Evolutionary conservation across 2,329 filamentous ascomycete species (phyloP), one percentile per base, ranked within the genome.

Genomic region (Stagonosporopsis vannaccii): DNA sequence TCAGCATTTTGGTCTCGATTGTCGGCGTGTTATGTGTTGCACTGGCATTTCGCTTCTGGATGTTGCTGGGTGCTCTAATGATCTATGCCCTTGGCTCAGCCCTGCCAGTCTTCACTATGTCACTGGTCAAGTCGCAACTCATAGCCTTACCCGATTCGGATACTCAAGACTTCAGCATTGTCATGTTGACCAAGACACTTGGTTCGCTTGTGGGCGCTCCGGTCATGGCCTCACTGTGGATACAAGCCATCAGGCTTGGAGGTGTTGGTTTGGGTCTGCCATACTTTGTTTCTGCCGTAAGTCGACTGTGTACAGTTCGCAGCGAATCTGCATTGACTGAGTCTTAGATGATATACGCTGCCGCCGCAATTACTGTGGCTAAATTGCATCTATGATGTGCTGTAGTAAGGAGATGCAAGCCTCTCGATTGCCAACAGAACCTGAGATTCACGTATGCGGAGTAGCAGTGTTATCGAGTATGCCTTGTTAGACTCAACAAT

Each of bases 11-110:
- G 0, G 57, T 76, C 8, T 77, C 75, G 2, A 63, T 76, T 0
- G 5, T 73, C 19, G 74, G 75, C 3, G 74, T 74, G 1, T 23
- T 76, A 2, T 69, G 63, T 40, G 62, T 76, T n/a, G 73, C 70
- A 3, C 32, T 73, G 7, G 68, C 74, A 3, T 64, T 61, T 20
- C 65, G 51, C 13, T 70, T 76, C 19, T 75, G 72, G 67, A 67
- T 71, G 66, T 28, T 75, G 22, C 53, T 75, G 30, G 56, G 52
- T 30, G 75, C 72, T 1, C 64, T 77, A 15, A 65, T 77, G 8
- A 51, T 76, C 11, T 77, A 77, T 44, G 75, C 75, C 9, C 58
- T 75, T 8, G 75, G 75, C 11, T 77, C 75, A 9, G 74, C 75
- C 8, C 61, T 76, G 13, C 74, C 75, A 0, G 73, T 76, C 5